Evolutionary conservation across 2,329 filamentous ascomycete species (phyloP), one percentile per base, ranked within the genome.

Genomic region (Onygenales sp.): DNA sequence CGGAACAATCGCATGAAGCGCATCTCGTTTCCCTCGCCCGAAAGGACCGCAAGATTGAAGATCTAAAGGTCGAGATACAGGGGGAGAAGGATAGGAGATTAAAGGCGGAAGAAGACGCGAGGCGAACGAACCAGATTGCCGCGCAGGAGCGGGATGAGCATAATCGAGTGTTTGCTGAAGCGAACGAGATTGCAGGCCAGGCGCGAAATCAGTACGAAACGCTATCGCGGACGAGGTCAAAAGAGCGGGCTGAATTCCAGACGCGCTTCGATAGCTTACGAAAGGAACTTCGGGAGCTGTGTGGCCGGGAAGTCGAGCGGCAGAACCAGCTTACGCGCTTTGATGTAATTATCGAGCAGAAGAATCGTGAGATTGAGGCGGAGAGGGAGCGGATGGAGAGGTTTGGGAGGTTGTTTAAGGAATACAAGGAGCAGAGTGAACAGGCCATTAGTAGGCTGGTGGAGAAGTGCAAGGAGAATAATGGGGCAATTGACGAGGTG

Each of bases 11-110:
- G 50, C 70, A 76, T 57, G 74, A 77, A 54, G 70, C 72, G 33
- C 74, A 73, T 55, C 64, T 73, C 11, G 69, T 67, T 33, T 72
- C 74, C n/a, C 67, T 77, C 40, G 63, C 69, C 13, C 68, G 73
- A 45, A 75, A 74, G 57, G 74, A 77, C 55, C 66, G 72, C 42
- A 75, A 75, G 56, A 70, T 77, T 7, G 71, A 76, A 52, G 74
- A 76, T 42, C 55, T 77, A 31, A 69, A 68, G 39, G 53, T 58
- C 3, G 72, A 75, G 56, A 54, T 74, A 5, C 64, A 70, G n/a
- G 62, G 58, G 31, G 74, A 77, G 57, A 70, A 69, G 51, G 59
- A 65, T 31, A 68, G 70, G 54, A 66, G 74, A 21, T 59, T 66
- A 1, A 63, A 64, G 9, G 71, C 73, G 2, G 73, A 77, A 55